Evolutionary conservation across 352 stramenopile species (phyloP), one percentile per base, ranked within the genome.

Genomic region (Pythium phragmiticola): DNA sequence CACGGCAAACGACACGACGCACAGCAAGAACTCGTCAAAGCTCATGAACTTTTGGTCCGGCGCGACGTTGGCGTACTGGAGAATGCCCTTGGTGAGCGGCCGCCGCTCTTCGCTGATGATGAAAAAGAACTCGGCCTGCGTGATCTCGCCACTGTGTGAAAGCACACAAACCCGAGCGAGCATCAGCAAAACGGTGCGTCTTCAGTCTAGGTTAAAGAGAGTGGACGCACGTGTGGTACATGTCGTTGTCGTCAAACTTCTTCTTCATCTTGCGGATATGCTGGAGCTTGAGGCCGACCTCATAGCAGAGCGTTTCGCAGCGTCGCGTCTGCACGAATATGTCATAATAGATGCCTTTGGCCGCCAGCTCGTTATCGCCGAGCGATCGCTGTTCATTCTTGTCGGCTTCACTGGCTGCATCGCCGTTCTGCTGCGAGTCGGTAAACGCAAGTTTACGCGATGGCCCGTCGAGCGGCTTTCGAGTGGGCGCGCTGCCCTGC

Each of bases 171-270:
- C 26, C 1, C 26, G 4, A 30, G 26, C 26, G 4, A 42, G 37
- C 37, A 26, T 60, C n/a, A 46, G 33, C 50, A 0, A 45, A 16
- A 26, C 7, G 16, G 4, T 6, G 26, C 14, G 48, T 4, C 23
- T 14, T 28, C 7, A 54, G 19, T 28, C 17, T 2, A 17, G 37
- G 14, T 12, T 13, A 4, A 13, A 21, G 12, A 51, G 34, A 3
- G 43, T 0, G 5, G 0, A 78, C 80, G 64, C 78, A 90, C 79
- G 74, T 84, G 60, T 81, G 75, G 60, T 84, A 90, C 80, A 90
- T 89, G 61, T 89, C 80, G 73, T 89, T 90, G 34, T 72, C 73
- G 52, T 89, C 75, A 45, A 83, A 88, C 46, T 84, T 87, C 52
- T 74, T 77, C 66, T 90, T 90, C 68, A 90, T 82, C 54, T 75